Evolutionary conservation across 2,329 filamentous ascomycete genomes (phyloP).

Genomic region (Rutstroemia sp.): DNA sequence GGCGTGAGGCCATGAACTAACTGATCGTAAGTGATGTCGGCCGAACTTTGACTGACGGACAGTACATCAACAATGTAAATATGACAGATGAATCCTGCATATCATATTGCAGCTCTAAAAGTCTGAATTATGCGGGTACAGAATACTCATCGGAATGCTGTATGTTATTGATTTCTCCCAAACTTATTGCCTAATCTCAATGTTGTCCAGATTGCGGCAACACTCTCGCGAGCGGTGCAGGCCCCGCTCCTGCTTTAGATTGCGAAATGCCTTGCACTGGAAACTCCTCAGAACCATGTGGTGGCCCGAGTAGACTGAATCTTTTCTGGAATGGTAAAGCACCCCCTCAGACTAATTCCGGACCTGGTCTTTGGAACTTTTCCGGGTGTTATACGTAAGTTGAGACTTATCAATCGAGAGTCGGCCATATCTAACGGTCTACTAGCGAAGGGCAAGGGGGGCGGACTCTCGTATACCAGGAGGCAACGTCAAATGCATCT

Average conservation of each 20-base stretch:
- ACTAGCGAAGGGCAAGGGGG: conserved; percentile 17
- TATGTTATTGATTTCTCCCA: conserved; percentile 10
- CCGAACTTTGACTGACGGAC: conserved; percentile 17
- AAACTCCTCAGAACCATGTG: conserved; percentile 29
- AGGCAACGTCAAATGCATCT: conserved; percentile 7
- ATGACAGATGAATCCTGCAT: conserved; percentile 26
- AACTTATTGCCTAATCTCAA: not conserved
- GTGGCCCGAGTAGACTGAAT: conserved; percentile 27
- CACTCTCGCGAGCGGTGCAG: conserved; percentile 12
- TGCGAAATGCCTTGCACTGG: conserved; percentile 26
- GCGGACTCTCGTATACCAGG: conserved; percentile 13
- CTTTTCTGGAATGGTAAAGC: conserved; percentile 24
- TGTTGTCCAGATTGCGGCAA: conserved; percentile 20
- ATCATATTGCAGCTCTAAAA: conserved; percentile 18
- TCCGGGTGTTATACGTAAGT: conserved; percentile 23
- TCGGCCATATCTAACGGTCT: too few relatives aligned
- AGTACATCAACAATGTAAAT: conserved; percentile 13
- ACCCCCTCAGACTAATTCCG: conserved; percentile 18
- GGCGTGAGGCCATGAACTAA: not conserved
- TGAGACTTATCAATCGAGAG: not conserved
- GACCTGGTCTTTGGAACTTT: conserved; percentile 13
- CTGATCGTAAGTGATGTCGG: conserved; percentile 13
- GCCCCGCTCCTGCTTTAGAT: conserved; percentile 11
- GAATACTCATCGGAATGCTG: conserved; percentile 26
- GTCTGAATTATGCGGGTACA: conserved; percentile 23